Conservation (phyloP, 1,284 basidiomycete species). For the Papiliotrema laurentii region DNA sequence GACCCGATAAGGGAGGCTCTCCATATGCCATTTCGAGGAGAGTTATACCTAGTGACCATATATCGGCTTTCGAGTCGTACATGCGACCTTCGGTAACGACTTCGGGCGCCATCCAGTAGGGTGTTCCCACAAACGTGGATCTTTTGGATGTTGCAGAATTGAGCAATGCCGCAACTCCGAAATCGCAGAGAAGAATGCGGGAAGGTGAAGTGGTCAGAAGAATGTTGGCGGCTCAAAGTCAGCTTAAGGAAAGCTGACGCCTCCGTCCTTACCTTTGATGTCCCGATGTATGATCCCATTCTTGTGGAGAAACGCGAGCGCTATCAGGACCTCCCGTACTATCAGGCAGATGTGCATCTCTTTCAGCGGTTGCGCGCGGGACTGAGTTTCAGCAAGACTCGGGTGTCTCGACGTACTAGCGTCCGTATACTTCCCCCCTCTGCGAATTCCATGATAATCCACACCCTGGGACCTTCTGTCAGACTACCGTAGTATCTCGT, state of each 20-base stretch:
- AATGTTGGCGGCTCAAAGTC: constrained; percentile 75
- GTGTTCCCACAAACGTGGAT: constrained; percentile 91
- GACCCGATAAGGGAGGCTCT: constrained; percentile 61
- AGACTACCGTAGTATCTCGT: constrained; percentile 95
- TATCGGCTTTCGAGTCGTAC: constrained; percentile 95
- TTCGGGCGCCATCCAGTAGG: constrained; percentile 99
- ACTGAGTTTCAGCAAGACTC: constrained; percentile 60
- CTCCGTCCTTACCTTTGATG: constrained; percentile 62
- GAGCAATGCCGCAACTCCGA: constrained; percentile 91
- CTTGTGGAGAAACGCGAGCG: constrained; percentile 82
- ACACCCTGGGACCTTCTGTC: constrained; percentile 89
- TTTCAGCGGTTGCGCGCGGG: constrained; percentile 74
- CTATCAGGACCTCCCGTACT: constrained; percentile 80
- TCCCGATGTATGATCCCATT: constrained; percentile 94
- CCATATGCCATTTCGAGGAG: constrained; percentile 81
- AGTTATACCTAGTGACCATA: constrained; percentile 94
- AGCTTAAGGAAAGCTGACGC: constrained; percentile 2
- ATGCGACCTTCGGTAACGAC: constrained; percentile 80
- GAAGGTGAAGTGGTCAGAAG: constrained; percentile 74
- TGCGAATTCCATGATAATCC: constrained; percentile 99
- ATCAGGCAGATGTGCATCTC: constrained; percentile 88
- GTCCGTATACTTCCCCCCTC: constrained; percentile 92
- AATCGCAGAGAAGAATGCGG: constrained; percentile 91
- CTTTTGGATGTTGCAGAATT: constrained; percentile 82
- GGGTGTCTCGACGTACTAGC: constrained; percentile 52